Conservation (phyloP, 495 filamentous ascomycete genomes). For the Penicillium desertorum region DNA sequence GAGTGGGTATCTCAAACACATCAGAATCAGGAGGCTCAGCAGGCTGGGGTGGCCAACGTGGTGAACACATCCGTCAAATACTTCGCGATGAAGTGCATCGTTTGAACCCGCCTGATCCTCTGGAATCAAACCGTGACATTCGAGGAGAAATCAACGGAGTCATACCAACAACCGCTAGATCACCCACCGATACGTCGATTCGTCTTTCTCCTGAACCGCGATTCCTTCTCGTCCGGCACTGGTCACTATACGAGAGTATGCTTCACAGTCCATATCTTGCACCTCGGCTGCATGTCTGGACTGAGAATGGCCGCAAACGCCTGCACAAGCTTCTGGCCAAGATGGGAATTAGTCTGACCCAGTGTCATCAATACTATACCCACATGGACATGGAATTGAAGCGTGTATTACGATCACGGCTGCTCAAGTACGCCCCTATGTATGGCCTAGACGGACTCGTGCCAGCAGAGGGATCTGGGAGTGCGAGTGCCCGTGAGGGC, state of each 20-base stretch:
- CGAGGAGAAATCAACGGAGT: constrained; percentile 64
- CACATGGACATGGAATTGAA: constrained; percentile 99
- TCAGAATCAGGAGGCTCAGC: constrained; percentile 57
- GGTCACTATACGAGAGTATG: constrained; percentile 98
- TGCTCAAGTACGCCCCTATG: constrained; percentile 83
- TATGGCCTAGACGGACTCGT: constrained; percentile 94
- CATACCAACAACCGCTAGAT: constrained; percentile 84
- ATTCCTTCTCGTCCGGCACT: constrained; percentile 91
- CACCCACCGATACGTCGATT: constrained; percentile 88
- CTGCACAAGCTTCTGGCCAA: constrained; percentile 96
- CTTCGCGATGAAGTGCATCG: constrained; percentile 92
- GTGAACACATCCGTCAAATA: constrained; percentile 79
- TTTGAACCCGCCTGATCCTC: constrained; percentile 78
- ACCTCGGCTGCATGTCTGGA: constrained; percentile 90
- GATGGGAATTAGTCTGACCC: constrained; percentile 92
- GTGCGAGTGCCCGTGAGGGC: constrained; percentile 62
- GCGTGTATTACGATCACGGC: constrained; percentile 75
- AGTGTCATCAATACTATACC: constrained; percentile 92
- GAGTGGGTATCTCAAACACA: constrained; percentile 68
- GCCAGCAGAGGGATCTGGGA: constrained; percentile 59
- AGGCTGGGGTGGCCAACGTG: constrained; percentile 80
- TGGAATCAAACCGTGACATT: constrained; percentile 53
- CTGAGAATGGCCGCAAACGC: constrained; percentile 79
- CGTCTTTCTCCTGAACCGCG: constrained; percentile 90
- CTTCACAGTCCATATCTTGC: constrained; percentile 95